Conservation (phyloP, 1,284 basidiomycete species). For the Ustilago xerochloae region DNA sequence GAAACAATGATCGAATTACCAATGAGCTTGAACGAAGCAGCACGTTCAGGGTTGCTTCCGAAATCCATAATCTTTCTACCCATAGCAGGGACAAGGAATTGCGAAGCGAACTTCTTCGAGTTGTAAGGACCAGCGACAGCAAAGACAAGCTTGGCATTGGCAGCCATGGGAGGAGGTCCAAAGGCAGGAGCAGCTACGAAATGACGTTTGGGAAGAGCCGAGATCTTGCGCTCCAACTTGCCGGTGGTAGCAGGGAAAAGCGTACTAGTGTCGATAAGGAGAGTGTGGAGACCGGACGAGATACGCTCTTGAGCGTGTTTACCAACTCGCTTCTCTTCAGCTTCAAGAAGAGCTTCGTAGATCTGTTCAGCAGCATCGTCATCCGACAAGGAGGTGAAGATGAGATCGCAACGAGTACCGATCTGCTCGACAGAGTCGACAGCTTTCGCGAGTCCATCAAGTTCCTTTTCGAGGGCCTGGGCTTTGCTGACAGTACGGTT, state of each 20-base stretch:
- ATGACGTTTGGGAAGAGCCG: conserved; percentile 74
- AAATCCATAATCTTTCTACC: conserved; percentile 76
- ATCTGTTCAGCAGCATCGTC: conserved; percentile 80
- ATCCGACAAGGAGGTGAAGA: conserved; percentile 80
- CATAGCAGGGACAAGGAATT: conserved; percentile 78
- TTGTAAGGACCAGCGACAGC: conserved; percentile 85
- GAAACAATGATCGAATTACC: conserved; percentile 60
- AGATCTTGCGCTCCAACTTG: conserved; percentile 79
- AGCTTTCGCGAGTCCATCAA: conserved; percentile 72
- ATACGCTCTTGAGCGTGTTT: conserved; percentile 65
- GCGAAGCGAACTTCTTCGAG: conserved; percentile 82
- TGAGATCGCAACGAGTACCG: conserved; percentile 78
- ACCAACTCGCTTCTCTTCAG: conserved; percentile 63
- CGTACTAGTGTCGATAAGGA: conserved; percentile 53
- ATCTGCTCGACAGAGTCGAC: conserved; percentile 74
- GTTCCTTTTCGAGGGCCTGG: conserved; percentile 73
- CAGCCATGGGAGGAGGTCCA: conserved; percentile 73
- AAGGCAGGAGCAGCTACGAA: conserved; percentile 85
- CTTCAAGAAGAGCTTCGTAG: conserved; percentile 76
- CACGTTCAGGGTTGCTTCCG: conserved; percentile 80
- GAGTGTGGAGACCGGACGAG: conserved; percentile 23
- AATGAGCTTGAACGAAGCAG: conserved; percentile 78
- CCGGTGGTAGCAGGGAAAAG: conserved; percentile 52
- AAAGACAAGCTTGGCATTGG: conserved; percentile 78
- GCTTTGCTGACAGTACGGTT: conserved; percentile 77